These are phyloP conservation scores for Choiromyces venosus DNA, from an alignment of 495 filamentous ascomycete species.

Conservation along the genomic window DNA sequence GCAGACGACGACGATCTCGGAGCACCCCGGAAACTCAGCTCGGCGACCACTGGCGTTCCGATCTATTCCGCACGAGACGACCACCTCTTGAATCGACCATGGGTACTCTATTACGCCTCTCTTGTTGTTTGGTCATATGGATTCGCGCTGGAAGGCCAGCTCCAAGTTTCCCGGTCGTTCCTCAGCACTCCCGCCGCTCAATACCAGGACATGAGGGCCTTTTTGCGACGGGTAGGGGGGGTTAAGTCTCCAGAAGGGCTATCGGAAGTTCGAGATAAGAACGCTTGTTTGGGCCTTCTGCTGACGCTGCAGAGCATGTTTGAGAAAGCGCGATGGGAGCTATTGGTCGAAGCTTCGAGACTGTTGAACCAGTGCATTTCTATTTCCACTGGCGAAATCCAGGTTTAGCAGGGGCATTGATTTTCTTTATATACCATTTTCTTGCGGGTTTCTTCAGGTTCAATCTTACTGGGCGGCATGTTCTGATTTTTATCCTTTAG, in stretches of 20 bases:
- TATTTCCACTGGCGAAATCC: conserved; percentile 47
- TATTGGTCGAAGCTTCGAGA: conserved; percentile 77
- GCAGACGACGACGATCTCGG: conserved; percentile 46
- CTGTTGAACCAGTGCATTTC: conserved; percentile 74
- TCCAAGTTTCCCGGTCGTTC: conserved; percentile 50
- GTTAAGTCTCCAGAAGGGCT: conserved; percentile 79
- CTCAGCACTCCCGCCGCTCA: conserved; percentile 59
- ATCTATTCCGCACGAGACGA: conserved; percentile 81
- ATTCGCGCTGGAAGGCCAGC: conserved; percentile 79
- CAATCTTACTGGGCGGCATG: conserved; percentile 20
- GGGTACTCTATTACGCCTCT: conserved; percentile 93
- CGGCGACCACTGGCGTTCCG: conserved; percentile 36
- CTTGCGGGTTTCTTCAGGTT: conserved; percentile 17
- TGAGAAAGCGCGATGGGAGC: conserved; percentile 77
- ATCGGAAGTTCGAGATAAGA: conserved; percentile 66
- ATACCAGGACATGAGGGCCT: conserved; percentile 71
- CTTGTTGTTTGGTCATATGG: conserved; percentile 95
- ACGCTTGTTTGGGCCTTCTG: conserved; percentile 74
- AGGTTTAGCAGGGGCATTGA: conserved; percentile 5
- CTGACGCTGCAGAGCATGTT: conserved; percentile 79
- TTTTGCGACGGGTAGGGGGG: conserved; percentile 65
- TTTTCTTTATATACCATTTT: conserved; percentile 11
- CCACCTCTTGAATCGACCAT: conserved; percentile 82
- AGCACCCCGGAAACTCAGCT: conserved; percentile 38
- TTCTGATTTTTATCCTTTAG: conserved; percentile 33